A percentile compares a stretch with the other conserved stretches of the same genome.
Evolutionary conservation across 164 flowering plant genomes (phyloP).

Genomic region (Nymphaea colorata): DNA sequence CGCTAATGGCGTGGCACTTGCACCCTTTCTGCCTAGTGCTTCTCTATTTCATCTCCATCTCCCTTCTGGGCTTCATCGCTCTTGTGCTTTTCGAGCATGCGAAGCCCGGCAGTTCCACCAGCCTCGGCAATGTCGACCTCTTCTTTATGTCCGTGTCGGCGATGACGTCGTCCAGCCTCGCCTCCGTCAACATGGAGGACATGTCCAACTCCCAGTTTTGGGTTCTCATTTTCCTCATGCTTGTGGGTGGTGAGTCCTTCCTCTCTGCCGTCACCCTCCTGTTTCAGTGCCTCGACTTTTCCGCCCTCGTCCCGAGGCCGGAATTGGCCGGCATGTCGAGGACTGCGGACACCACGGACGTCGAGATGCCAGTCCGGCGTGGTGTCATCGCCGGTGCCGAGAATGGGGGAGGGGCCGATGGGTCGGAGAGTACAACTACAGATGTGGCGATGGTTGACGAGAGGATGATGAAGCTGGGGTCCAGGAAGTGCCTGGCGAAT

Average conservation of each 20-base stretch:
- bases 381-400: background rate
- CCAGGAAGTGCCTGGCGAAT: constrained; percentile 20
- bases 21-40: constrained; percentile 30
- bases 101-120: background rate
- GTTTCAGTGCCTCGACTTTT: background rate
- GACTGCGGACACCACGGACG: background rate
- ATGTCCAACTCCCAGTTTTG: constrained; percentile 63
- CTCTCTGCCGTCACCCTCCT: constrained; percentile 14
- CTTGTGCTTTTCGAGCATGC: constrained; percentile 24
- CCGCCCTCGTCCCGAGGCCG: background rate
- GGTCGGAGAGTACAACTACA: no score
- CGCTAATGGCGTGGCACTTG: background rate
- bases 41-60: constrained; percentile 31
- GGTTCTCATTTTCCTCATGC: constrained; percentile 50
- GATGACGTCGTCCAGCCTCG: constrained; percentile 63
- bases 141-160: constrained; percentile 81
- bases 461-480: constrained; percentile 9
- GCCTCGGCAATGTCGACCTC: constrained; percentile 26
- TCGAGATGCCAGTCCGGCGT: background rate
- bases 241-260: constrained; percentile 71
- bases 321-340: background rate
- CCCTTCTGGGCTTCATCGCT: constrained; percentile 31
- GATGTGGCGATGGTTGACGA: no score
- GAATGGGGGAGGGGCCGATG: background rate
- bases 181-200: constrained; percentile 75